Percentiles rank a stretch among this genome's conserved stretches.
Evolutionary conservation across 225 moss, liverwort and hornwort species (phyloP).

Genomic region (Pseudisothecium myosuroides): DNA sequence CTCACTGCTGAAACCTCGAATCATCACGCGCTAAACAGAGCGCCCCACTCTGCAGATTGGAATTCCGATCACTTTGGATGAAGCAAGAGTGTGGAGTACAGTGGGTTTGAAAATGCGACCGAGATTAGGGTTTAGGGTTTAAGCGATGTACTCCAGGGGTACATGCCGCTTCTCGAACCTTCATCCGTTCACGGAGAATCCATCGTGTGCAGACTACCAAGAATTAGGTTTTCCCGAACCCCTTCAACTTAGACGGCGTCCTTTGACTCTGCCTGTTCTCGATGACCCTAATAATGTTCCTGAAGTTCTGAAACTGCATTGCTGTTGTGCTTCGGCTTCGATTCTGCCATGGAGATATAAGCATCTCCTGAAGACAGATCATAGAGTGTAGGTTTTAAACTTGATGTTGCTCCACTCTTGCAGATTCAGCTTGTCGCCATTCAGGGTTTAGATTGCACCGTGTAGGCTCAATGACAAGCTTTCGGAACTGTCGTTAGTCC

Average conservation of each 20-base stretch:
- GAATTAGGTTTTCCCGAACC: not conserved
- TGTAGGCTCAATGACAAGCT: not conserved
- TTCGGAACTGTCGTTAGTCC: not conserved
- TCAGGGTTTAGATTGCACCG: not conserved
- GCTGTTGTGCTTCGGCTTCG: not conserved
- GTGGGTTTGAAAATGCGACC: not conserved
- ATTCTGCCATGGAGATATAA: not conserved
- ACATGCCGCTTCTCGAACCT: not conserved
- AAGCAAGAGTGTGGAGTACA: not conserved
- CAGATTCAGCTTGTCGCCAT: not conserved
- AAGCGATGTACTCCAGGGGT: not conserved
- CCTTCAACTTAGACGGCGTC: not conserved
- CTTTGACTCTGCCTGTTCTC: not conserved
- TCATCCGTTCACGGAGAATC: not conserved
- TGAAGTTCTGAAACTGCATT: not conserved
- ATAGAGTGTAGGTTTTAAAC: not conserved
- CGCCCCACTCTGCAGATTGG: not conserved
- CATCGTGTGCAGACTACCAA: not conserved
- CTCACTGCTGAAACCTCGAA: not conserved
- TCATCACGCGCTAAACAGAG: not conserved
- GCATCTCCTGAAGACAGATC: not conserved
- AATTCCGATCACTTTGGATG: not conserved
- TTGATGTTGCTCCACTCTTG: not conserved
- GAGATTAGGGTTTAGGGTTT: not conserved
- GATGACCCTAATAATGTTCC: not conserved